Evolutionary conservation across 352 stramenopile genomes (phyloP).

Genomic region (Chrysophaeum taylorii): DNA sequence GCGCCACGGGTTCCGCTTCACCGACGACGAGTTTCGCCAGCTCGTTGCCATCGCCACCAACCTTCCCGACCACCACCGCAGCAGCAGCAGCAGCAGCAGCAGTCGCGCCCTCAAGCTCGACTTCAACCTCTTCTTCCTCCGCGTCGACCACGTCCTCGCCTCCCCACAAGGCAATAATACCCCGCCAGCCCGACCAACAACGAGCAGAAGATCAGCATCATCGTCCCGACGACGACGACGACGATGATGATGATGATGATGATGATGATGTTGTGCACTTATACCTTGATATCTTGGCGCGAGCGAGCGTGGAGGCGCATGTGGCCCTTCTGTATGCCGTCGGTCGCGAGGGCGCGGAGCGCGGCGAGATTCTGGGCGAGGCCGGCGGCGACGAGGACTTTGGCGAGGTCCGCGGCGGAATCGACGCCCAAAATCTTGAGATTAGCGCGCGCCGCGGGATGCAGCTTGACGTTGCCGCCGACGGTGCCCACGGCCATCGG

Average conservation of each 20-base stretch:
- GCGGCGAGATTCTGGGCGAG: constrained; percentile 70
- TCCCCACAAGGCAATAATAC: too few relatives aligned
- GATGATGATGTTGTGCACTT: not conserved
- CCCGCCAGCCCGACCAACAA: too few relatives aligned
- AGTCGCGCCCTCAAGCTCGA: not conserved
- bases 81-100: not conserved
- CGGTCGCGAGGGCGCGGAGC: constrained; percentile 64
- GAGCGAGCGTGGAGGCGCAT: not conserved
- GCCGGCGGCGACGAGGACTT: constrained; percentile 62
- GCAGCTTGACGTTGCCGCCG: constrained; percentile 47
- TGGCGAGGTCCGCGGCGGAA: constrained; percentile 47
- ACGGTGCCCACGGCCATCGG: constrained; percentile 65
- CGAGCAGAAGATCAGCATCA: not conserved
- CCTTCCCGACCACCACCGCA: not conserved
- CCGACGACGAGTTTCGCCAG: not conserved
- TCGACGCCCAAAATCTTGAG: constrained; percentile 61
- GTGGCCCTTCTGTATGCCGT: constrained; percentile 53
- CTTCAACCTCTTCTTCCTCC: constrained; percentile 5
- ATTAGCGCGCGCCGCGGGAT: constrained; percentile 60
- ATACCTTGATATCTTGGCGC: not conserved
- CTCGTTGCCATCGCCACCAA: not conserved
- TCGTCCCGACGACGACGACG: not conserved
- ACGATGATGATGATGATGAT: not conserved
- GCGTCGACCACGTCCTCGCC: not conserved
- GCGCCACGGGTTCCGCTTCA: constrained; percentile 6